Percentiles rank a stretch among this genome's conserved stretches.
Evolutionary conservation across 2,329 filamentous ascomycete genomes (phyloP).

Genomic region (Pestalotiopsis sp.): DNA sequence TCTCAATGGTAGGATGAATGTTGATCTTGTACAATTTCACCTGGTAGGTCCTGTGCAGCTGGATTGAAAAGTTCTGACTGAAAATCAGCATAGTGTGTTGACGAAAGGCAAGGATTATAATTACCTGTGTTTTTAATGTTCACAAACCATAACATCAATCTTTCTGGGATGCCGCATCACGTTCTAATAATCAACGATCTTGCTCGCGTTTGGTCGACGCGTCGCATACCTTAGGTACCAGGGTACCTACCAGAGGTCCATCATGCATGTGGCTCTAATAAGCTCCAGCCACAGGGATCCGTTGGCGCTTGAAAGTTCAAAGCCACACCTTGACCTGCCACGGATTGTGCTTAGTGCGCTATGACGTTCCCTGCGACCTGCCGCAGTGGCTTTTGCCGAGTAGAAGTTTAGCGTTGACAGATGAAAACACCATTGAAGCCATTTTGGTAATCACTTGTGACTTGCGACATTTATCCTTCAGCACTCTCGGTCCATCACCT

Average conservation of each 20-base stretch:
- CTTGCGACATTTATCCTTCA: background rate
- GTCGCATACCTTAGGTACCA: too few relatives aligned
- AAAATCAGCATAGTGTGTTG: background rate
- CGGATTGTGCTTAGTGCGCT: background rate
- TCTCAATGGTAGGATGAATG: slow-evolving; percentile 8
- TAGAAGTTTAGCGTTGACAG: background rate
- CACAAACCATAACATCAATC: too few relatives aligned
- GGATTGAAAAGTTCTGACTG: background rate
- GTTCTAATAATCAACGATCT: too few relatives aligned
- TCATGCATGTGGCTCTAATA: background rate
- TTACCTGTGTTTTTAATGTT: background rate
- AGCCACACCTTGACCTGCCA: background rate
- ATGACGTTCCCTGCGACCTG: background rate
- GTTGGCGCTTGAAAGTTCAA: background rate
- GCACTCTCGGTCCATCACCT: background rate
- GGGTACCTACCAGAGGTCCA: background rate
- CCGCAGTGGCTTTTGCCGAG: background rate
- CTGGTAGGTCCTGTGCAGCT: background rate
- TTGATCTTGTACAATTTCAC: background rate
- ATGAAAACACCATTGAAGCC: background rate
- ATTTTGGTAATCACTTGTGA: background rate
- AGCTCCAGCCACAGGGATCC: background rate
- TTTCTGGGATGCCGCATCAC: too few relatives aligned
- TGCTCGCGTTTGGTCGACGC: too few relatives aligned
- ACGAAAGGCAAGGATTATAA: background rate